These are phyloP conservation scores for Straminergon stramineum DNA, from an alignment of 225 moss, liverwort and hornwort genomes.

Conservation along the genomic window DNA sequence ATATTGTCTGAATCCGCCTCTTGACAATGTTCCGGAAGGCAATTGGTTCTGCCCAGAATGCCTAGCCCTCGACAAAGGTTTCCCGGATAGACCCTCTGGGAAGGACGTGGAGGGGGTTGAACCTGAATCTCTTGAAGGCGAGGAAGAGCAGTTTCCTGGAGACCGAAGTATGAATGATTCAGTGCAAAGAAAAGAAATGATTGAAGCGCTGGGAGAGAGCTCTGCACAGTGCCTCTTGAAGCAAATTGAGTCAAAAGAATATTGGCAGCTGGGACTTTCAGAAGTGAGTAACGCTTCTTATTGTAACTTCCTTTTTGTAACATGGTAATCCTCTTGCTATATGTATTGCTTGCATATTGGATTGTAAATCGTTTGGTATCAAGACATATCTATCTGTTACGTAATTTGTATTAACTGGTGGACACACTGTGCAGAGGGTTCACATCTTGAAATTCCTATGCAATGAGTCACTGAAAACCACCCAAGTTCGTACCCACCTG, in stretches of 20 bases:
- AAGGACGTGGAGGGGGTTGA: conserved; percentile 43
- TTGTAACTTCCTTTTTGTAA: background rate
- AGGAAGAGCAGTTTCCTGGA: conserved; percentile 42
- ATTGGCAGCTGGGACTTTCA: conserved; percentile 74
- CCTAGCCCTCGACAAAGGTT: conserved; percentile 83
- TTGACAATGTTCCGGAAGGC: conserved; percentile 88
- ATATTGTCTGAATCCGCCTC: conserved; percentile 88
- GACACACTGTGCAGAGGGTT: conserved; percentile 53
- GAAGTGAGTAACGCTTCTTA: conserved; percentile 37
- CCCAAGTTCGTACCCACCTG: conserved; percentile 59
- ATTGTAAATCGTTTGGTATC: background rate
- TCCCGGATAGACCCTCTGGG: conserved; percentile 48
- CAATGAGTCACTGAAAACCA: conserved; percentile 74
- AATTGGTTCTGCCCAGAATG: conserved; percentile 97
- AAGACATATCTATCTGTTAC: background rate
- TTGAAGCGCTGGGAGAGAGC: conserved; percentile 27
- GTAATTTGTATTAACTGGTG: conserved; percentile 2
- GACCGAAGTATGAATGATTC: conserved; percentile 19
- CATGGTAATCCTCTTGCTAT: background rate
- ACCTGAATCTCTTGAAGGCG: conserved; percentile 35
- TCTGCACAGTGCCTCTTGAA: conserved; percentile 37
- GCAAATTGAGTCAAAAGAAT: conserved; percentile 71
- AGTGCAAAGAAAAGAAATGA: conserved; percentile 6
- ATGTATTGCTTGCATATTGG: background rate
- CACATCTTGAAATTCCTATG: conserved; percentile 70